A percentile compares a stretch with the other conserved stretches of the same genome.
phyloP scores from a whole-genome alignment of 176 grass and related monocot species.

The Bonia amplexicaulis region DNA sequence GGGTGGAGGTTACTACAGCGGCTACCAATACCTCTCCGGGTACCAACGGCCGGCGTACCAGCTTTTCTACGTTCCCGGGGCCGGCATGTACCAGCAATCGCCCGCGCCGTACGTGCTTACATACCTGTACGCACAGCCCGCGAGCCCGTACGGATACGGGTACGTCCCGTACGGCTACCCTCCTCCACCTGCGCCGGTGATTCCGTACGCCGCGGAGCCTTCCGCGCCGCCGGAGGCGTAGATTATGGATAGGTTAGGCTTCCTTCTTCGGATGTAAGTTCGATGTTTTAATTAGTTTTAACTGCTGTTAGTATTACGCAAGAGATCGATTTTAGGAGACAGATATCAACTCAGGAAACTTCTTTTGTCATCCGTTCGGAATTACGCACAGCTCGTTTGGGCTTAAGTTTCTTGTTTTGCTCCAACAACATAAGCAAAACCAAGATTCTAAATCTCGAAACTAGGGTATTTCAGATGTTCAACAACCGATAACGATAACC shows the following conservation, averaged over 20 bases:
- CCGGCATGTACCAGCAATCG: background rate
- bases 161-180: background rate
- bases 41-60: background rate
- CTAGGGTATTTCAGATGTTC: no score
- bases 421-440: background rate
- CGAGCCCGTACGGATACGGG: background rate
- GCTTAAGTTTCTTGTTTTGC: no score
- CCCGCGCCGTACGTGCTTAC: background rate
- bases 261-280: background rate
- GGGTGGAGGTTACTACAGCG: background rate
- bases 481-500: no score
- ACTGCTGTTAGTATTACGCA: background rate
- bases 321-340: background rate
- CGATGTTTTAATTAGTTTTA: background rate
- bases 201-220: background rate
- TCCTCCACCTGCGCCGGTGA: background rate
- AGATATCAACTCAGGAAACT: background rate
- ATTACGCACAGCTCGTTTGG: no score
- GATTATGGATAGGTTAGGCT: background rate
- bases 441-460: no score
- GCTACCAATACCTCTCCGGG: background rate
- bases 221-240: background rate
- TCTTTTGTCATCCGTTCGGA: background rate
- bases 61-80: background rate
- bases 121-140: background rate